Evolutionary conservation across 1,284 basidiomycete genomes (phyloP).

Genomic region (Cryptococcus hybrid): DNA sequence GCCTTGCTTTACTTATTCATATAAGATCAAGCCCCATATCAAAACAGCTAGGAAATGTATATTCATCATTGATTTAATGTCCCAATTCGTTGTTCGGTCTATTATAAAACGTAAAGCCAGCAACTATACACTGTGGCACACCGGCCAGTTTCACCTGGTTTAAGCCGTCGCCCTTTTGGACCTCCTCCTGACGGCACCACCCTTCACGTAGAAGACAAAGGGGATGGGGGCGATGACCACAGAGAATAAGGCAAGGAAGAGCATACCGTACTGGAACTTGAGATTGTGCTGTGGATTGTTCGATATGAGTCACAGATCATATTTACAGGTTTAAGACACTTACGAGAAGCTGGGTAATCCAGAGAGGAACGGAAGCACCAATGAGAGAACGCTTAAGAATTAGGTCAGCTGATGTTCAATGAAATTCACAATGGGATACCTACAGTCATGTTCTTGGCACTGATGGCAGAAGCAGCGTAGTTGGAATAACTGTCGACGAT

Average conservation of each 20-base stretch:
- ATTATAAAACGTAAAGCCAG: no score
- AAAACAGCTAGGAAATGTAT: no score
- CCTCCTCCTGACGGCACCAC: slow-evolving; percentile 12
- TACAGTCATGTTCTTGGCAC: slow-evolving; percentile 53
- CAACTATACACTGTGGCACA: no score
- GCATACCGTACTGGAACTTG: slow-evolving; percentile 36
- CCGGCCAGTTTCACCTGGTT: no score
- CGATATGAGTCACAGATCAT: no score
- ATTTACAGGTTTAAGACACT: slow-evolving; percentile 4
- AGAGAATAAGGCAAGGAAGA: slow-evolving; percentile 37
- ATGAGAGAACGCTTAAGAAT: slow-evolving; percentile 43
- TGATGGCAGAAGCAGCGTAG: slow-evolving; percentile 46
- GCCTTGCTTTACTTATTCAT: no score
- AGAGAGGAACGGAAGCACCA: slow-evolving; percentile 47
- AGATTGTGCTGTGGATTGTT: slow-evolving; percentile 21
- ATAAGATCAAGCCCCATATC: no score
- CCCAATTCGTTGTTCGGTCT: no score
- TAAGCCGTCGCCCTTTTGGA: slow-evolving; percentile 8
- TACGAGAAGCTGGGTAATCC: slow-evolving; percentile 32
- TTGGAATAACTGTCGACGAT: slow-evolving; percentile 32
- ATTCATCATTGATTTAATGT: no score
- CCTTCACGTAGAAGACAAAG: slow-evolving; percentile 44
- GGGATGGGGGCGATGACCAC: slow-evolving; percentile 34
- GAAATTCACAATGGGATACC: neutral
- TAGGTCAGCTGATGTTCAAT: neutral